phyloP scores from a whole-genome alignment of 129 eudicot genomes.

The Escallonia herrerae region DNA sequence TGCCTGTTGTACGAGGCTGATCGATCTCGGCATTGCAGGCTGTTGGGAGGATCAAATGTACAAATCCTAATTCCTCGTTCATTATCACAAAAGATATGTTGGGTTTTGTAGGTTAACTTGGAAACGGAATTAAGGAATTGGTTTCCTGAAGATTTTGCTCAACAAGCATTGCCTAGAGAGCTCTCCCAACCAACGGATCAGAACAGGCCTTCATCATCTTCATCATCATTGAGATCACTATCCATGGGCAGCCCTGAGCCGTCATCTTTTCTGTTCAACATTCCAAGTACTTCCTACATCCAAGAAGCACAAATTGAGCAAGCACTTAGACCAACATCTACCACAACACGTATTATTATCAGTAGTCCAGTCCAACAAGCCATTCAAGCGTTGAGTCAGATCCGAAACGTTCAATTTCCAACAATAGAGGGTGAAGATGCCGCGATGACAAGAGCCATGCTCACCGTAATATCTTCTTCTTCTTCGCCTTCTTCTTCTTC shows the following conservation, averaged over 20 bases:
- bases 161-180: constrained; percentile 16
- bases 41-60: no score
- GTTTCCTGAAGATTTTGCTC: constrained; percentile 46
- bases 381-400: constrained; percentile 17
- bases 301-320: constrained; percentile 19
- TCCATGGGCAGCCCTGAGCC: constrained; percentile 24
- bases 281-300: constrained; percentile 9
- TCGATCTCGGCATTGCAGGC: no score
- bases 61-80: no score
- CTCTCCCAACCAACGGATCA: constrained; percentile 24
- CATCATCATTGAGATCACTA: constrained; percentile 53
- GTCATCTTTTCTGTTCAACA: background rate
- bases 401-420: constrained; percentile 33
- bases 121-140: constrained; percentile 46
- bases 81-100: background rate
- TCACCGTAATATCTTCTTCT: constrained; percentile 50
- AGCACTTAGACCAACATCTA: constrained; percentile 16
- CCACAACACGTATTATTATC: constrained; percentile 1
- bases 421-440: constrained; percentile 57
- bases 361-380: constrained; percentile 30
- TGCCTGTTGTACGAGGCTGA: no score
- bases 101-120: constrained; percentile 34
- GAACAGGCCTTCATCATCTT: constrained; percentile 42
- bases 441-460: constrained; percentile 56
- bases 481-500: constrained; percentile 30